Base-by-base conservation (phyloP, 345 rosid genomes). In the Mangifera indica region DNA sequence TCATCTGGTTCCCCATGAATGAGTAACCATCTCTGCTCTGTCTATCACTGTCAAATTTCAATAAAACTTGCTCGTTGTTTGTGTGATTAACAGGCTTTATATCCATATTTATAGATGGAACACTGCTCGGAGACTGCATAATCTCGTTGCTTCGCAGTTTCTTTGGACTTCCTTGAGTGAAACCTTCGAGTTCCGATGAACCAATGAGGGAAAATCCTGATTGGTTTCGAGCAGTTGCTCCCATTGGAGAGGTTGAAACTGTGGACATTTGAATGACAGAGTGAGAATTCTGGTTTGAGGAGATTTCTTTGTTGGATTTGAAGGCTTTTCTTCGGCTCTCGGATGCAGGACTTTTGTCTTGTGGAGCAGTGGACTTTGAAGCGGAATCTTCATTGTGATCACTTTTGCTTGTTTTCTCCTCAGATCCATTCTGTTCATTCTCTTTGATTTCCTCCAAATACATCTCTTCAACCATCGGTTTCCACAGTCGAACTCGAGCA, bases 381-480 rank as follows among this genome's bases (percentile, higher is more conserved):
- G 80, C 59, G 58, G 91, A 81, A 76, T 86, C 92, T 32, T 91
- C 92, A 15, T 87, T 82, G 40, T 73, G 89, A 21, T 81, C 88
- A 37, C 85, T 88, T 71, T 88, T 82, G 82, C 83, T 83, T 60
- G 82, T 76, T 76, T 85, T 90, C 22, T 85, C 93, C 46, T 83
- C 92, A 45, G 89, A 80, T 55, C 89, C 88, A 49, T 70, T 86
- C 79, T 82, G 85, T 69, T 88, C 96, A 14, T 92, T 92, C 52
- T 88, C 98, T 81, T 89, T 91, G 68, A 82, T 72, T 78, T 95
- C 99, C 82, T 95, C 97, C 81, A 63, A 0, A 84, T 95, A 95
- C 99, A 95, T 95, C 68, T 95, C 98, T 76, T 95, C 99, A 63
- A 95, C 99, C 99, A 95, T 95, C 0, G 99, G 99, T 83, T 95